These are phyloP conservation scores for Kondoa subrosea DNA, from an alignment of 768 basidiomycete species.

Conservation along the genomic window DNA sequence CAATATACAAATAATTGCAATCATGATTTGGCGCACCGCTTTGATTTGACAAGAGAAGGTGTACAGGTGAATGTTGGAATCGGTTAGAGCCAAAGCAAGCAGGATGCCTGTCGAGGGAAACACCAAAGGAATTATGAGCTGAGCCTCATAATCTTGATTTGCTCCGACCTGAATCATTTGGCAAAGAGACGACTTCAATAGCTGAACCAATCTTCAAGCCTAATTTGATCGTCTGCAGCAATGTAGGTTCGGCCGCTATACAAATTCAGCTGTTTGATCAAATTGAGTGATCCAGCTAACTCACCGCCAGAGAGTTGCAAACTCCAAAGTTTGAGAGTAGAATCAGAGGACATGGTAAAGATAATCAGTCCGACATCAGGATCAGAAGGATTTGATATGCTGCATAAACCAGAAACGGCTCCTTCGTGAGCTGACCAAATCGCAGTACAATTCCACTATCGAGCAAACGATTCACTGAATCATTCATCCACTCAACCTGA, in stretches of 20 bases:
- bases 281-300: neutral
- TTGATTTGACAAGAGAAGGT: slow-evolving; percentile 50
- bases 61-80: slow-evolving; percentile 60
- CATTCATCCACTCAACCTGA: too few relatives aligned
- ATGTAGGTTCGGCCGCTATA: neutral
- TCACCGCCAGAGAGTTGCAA: neutral
- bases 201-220: neutral
- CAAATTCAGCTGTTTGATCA: neutral
- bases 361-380: neutral
- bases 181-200: neutral
- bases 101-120: slow-evolving; percentile 37
- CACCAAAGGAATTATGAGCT: slow-evolving; percentile 3
- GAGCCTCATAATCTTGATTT: neutral
- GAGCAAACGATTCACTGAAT: neutral
- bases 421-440: slow-evolving; percentile 1
- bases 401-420: neutral
- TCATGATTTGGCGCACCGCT: slow-evolving; percentile 22
- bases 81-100: slow-evolving; percentile 71
- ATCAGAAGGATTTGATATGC: neutral
- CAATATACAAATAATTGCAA: slow-evolving; percentile 37
- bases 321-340: neutral
- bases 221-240: neutral
- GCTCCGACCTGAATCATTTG: neutral
- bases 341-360: neutral
- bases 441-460: neutral